A percentile compares a stretch with the other conserved stretches of the same genome.
Evolutionary conservation across 2,329 filamentous ascomycete species (phyloP).

Genomic region (Coniochaeta sp.): DNA sequence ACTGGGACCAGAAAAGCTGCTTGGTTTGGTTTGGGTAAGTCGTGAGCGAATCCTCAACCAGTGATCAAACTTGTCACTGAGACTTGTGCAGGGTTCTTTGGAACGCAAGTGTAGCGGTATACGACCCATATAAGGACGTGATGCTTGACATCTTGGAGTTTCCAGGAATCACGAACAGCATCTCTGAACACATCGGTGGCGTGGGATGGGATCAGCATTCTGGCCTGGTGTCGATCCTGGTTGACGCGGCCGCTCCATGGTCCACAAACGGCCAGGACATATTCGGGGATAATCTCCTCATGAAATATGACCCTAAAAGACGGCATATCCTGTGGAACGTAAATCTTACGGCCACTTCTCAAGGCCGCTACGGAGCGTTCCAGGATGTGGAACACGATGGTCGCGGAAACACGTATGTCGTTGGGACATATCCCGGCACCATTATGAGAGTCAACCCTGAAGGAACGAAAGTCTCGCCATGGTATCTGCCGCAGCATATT

Average conservation of each 20-base stretch:
- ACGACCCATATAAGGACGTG: conserved; percentile 22
- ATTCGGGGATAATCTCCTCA: conserved; percentile 26
- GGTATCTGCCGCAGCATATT: conserved; percentile 21
- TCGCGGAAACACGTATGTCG: conserved; percentile 26
- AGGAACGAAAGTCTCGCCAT: conserved; percentile 18
- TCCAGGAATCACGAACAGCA: conserved; percentile 20
- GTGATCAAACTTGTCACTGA: not conserved
- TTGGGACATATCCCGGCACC: conserved; percentile 29
- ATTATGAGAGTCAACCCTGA: conserved; percentile 24
- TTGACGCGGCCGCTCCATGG: conserved; percentile 26
- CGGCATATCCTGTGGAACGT: conserved; percentile 20
- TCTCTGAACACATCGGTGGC: conserved; percentile 24
- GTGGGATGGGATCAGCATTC: conserved; percentile 24
- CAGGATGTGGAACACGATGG: conserved; percentile 30
- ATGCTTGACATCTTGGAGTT: conserved; percentile 18
- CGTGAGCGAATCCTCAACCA: not conserved
- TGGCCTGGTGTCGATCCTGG: conserved; percentile 24
- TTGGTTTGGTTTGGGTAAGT: conserved; percentile 8
- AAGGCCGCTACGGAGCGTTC: conserved; percentile 25
- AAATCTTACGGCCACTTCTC: conserved; percentile 22
- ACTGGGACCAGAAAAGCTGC: conserved; percentile 8
- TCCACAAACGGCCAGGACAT: conserved; percentile 25
- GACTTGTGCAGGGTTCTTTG: conserved; percentile 7
- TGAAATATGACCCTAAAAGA: conserved; percentile 23
- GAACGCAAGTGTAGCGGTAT: conserved; percentile 20